Base-by-base conservation (phyloP, 2,329 filamentous ascomycete genomes). In the Exophiala sp. region DNA sequence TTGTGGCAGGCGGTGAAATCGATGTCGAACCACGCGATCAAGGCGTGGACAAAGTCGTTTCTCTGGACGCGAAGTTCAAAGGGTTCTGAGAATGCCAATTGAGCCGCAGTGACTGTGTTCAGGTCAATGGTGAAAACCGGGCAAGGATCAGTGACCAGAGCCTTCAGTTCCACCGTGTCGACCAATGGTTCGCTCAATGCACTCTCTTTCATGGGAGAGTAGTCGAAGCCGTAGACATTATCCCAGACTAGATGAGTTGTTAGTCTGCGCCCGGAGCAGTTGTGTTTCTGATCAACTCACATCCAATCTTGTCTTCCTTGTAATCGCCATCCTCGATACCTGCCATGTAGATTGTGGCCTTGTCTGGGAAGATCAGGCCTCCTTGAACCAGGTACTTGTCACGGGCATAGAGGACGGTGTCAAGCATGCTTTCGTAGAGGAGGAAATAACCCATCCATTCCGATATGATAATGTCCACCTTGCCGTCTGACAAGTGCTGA, bases 381-480 rank as follows among this genome's bases (percentile, higher is more conserved):
- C 86, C 86, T 67, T 86, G 84, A 57, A 75, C 77, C 54, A 98
- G 82, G 71, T 95, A 98, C 68, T 79, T 85, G 78, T 98, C 93
- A 63, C 93, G 84, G 21, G 93, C 93, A 67, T 96, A 97, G 52
- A 98, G 80, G 43, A 98, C 93, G 24, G 93, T 98, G 74, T 98
- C 93, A 66, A 98, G 73, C 93, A 98, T 98, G 80, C 81, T 87
- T 81, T 98, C 93, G 73, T 98, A 98, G 55, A 98, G 82, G 46
- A 98, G 76, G 77, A 97, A 97, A 76, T 98, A 98, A 27, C 93
- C 93, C 93, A 98, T 98, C 93, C 93, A 98, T 77, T 98, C 93
- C 1, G 91, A 97, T 69, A 98, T 95, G 73, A 98, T 98, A 68
- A 98, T 98, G 67, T 98, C 93, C 59, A 98, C 93, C 73, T 97